Base-by-base conservation (phyloP, 768 basidiomycete species). In the Boletus speciosus region DNA sequence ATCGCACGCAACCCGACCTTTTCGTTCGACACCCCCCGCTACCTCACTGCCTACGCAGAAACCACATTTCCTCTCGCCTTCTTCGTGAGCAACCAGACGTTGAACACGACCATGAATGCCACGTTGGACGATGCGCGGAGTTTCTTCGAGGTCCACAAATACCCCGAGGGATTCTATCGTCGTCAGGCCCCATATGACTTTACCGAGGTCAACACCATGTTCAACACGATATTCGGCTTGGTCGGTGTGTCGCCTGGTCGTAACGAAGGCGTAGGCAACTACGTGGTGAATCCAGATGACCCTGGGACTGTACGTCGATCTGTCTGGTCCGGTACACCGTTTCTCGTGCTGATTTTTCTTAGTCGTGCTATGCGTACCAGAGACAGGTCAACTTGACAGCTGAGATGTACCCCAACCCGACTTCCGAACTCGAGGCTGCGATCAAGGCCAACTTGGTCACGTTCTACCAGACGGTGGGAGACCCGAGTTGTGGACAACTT, bases 1-100 rank as follows among this genome's bases (percentile, higher is more conserved):
- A 66, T 63, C 25, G 58, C 64, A 12, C 47, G 41, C 37, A 65
- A 65, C 38, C 64, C 64, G 0, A 61, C 58, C 0, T 65, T 66
- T 43, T 56, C 37, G 40, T 66, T 66, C n/a, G 61, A 58, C 6
- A 53, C 52, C n/a, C 61, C 58, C 0, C 56, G 64, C 15, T 60
- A 16, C 50, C 36, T 62, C 1, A 60, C 63, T 2, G 63, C 58
- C 12, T 65, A 65, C n/a, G 59, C 64, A 1, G 64, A 66, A 47
- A 51, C 56, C 1, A 65, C 58, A 2, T 65, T 65, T 15, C 58
- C 64, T 5, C 52, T 66, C 7, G 58, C 58, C 16, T 66, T 66
- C 39, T 64, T 65, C 46, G 56, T 52, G 19, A 65, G 51, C 48
- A 58, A 63, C 41, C 39, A 40, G 21, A 40, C 39, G 6, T 12